These are phyloP conservation scores for Gaeumannomyces tritici DNA, from an alignment of 2,329 filamentous ascomycete species.

Conservation along the genomic window DNA sequence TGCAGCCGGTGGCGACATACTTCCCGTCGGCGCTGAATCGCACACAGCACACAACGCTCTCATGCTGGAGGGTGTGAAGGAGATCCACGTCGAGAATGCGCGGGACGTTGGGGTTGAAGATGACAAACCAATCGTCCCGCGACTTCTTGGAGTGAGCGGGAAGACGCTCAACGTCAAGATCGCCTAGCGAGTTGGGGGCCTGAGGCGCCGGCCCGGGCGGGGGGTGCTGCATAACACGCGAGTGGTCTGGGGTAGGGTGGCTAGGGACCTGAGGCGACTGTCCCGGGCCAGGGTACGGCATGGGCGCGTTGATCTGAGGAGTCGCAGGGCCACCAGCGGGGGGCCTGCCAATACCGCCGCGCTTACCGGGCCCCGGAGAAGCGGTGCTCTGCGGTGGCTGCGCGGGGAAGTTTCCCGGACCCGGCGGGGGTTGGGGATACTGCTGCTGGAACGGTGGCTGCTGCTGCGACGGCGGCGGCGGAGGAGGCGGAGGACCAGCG, in stretches of 20 bases:
- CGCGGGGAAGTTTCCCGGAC: constrained; percentile 63
- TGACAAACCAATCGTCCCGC: constrained; percentile 86
- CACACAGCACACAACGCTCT: constrained; percentile 97
- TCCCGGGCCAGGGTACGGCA: constrained; percentile 73
- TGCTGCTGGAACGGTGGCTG: constrained; percentile 65
- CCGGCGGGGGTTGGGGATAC: constrained; percentile 45
- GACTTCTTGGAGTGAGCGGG: constrained; percentile 83
- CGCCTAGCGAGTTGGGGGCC: constrained; percentile 55
- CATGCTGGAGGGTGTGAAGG: constrained; percentile 84
- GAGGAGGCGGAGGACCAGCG: constrained; percentile 47
- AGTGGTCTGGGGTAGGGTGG: constrained; percentile 68
- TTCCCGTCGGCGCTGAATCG: constrained; percentile 94
- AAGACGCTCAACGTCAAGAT: constrained; percentile 78
- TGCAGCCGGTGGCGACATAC: constrained; percentile 93
- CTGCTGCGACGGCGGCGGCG: constrained; percentile 52
- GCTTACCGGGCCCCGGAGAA: constrained; percentile 75
- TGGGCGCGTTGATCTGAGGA: constrained; percentile 81
- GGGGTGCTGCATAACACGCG: constrained; percentile 33
- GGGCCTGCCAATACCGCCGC: constrained; percentile 57
- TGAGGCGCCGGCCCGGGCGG: constrained; percentile 40
- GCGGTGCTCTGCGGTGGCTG: constrained; percentile 78
- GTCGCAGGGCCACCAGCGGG: constrained; percentile 66
- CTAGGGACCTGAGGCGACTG: constrained; percentile 75
- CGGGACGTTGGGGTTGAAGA: constrained; percentile 89
- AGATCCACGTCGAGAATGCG: constrained; percentile 88